Base-by-base conservation (phyloP, 2,329 filamentous ascomycete species). In the Atkinsonella hypoxylon region DNA sequence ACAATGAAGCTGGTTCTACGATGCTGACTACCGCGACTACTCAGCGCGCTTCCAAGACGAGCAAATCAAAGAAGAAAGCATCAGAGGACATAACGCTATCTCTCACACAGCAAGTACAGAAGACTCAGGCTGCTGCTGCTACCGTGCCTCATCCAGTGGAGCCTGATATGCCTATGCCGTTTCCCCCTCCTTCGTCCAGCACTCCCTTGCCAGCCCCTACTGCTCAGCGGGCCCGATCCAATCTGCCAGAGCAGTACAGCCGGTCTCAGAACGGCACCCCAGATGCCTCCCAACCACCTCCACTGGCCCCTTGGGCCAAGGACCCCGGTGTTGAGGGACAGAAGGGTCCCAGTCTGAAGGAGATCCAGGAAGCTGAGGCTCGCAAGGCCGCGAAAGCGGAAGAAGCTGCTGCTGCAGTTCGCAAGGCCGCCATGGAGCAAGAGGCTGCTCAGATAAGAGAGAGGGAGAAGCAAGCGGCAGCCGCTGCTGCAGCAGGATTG, bases 281-380 rank as follows among this genome's bases (percentile, higher is more conserved):
- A 2, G 80, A 83, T 42, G 63, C 67, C 1, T 62, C 68, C 10
- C 72, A 76, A 55, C 75, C 78, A 2, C 80, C 89, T 4, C 88
- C 91, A 0, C 72, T 96, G 57, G 93, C 93, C 0, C 93, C 93
- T 0, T 98, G 93, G 93, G 93, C 93, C 5, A 93, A 93, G 65
- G 89, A 97, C 56, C 78, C 79, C 2, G 84, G 86, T 46, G 70
- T 75, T 5, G 76, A 81, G 53, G 70, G 77, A 22, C 81, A 87
- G 40, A 94, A 87, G 67, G 90, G 89, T 0, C 93, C 91, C 2
- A 96, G 90, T 53, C 73, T 98, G 55, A 95, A 89, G 70, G 90
- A 98, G 63, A 98, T 98, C 22, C 93, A 98, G 66, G 91, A 95
- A 66, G 85, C 88, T 4, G 93, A 98, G 66, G 91, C 91, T 36